phyloP scores from a whole-genome alignment of 2,329 filamentous ascomycete genomes.

The Fusarium austroafricanum region DNA sequence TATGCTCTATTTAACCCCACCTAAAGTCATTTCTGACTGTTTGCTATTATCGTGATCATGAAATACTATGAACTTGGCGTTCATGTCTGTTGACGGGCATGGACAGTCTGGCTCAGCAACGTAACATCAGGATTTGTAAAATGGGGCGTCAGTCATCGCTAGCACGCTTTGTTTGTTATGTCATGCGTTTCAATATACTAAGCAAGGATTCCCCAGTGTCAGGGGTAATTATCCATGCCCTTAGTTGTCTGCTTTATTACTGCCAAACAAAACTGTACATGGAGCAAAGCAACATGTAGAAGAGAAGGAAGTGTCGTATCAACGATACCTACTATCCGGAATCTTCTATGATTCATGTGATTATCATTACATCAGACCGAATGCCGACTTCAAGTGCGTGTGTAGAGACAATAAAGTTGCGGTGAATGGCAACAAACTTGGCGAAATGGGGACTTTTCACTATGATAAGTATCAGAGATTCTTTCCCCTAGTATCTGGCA shows the following conservation, averaged over 20 bases:
- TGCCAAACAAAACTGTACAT: not conserved
- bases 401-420: not conserved
- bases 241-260: not conserved
- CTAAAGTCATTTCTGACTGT: not conserved
- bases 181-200: conserved; percentile 7
- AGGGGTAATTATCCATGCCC: conserved; percentile 5
- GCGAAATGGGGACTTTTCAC: not conserved
- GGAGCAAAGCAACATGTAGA: not conserved
- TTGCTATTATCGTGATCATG: not conserved
- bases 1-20: not conserved
- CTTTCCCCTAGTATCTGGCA: not conserved
- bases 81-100: not conserved
- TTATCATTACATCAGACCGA: not conserved
- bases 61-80: not conserved
- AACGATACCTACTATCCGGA: not conserved
- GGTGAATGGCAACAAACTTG: not conserved
- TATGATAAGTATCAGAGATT: not conserved
- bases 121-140: not conserved
- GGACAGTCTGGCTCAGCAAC: not conserved
- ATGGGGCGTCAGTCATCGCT: not conserved
- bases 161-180: not conserved
- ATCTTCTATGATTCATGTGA: not conserved
- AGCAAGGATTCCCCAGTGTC: conserved; percentile 11
- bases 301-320: not conserved
- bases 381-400: not conserved